phyloP scores from a whole-genome alignment of 1,284 basidiomycete genomes.

The Leccinum griseonigrum region DNA sequence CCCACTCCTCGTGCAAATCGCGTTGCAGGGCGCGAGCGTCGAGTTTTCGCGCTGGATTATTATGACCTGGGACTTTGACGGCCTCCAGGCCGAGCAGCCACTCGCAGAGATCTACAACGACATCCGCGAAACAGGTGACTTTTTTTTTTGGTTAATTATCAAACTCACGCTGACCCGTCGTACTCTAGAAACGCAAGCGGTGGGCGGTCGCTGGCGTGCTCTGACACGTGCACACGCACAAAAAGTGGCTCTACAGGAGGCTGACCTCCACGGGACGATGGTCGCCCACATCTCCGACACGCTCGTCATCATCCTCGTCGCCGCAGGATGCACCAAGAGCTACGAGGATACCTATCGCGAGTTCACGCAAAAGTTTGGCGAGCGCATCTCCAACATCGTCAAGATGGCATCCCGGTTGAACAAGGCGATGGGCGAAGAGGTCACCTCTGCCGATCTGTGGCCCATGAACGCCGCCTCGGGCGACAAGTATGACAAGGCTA shows the following conservation, averaged over 20 bases:
- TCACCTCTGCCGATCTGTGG: slow-evolving; percentile 49
- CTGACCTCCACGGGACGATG: slow-evolving; percentile 36
- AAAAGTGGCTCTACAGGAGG: slow-evolving; percentile 34
- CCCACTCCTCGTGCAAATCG: slow-evolving; percentile 49
- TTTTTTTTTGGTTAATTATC: background rate
- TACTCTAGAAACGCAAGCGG: slow-evolving; percentile 44
- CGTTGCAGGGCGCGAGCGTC: slow-evolving; percentile 46
- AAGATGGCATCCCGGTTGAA: slow-evolving; percentile 44
- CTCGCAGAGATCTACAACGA: slow-evolving; percentile 45
- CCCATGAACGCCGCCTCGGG: slow-evolving; percentile 40
- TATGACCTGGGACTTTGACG: slow-evolving; percentile 49
- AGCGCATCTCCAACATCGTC: slow-evolving; percentile 41
- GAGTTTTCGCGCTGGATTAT: slow-evolving; percentile 46
- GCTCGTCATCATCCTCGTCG: slow-evolving; percentile 44
- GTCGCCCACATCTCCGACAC: slow-evolving; percentile 38
- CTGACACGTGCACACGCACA: slow-evolving; percentile 46
- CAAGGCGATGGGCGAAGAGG: slow-evolving; percentile 48
- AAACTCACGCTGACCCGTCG: background rate
- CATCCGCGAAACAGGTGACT: slow-evolving; percentile 44
- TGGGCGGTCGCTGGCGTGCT: slow-evolving; percentile 53
- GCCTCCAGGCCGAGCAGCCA: slow-evolving; percentile 41
- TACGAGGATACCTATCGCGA: slow-evolving; percentile 25
- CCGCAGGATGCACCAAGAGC: slow-evolving; percentile 37
- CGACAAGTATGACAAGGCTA: slow-evolving; percentile 36
- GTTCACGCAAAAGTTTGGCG: slow-evolving; percentile 38